These are phyloP conservation scores for Aspergillus nidulans DNA, from an alignment of 495 filamentous ascomycete species.

Conservation along the genomic window DNA sequence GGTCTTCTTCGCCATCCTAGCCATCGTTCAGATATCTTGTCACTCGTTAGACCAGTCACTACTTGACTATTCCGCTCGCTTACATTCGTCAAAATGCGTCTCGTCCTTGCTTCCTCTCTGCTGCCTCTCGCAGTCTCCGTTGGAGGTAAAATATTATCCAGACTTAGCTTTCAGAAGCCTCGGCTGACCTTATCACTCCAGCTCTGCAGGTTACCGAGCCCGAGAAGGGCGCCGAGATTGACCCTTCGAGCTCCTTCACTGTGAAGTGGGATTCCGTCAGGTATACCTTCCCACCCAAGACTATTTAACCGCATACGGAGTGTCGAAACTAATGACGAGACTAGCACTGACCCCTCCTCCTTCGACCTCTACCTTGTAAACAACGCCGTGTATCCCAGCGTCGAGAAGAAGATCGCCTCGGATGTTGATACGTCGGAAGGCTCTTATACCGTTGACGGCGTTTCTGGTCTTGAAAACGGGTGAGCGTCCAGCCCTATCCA, in stretches of 20 bases:
- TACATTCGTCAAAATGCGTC: conserved; percentile 1
- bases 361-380: conserved; percentile 39
- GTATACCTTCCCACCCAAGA: conserved; percentile 14
- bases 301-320: neutral
- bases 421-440: conserved; percentile 33
- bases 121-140: conserved; percentile 1
- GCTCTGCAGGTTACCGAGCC: conserved; percentile 34
- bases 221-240: conserved; percentile 25
- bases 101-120: neutral
- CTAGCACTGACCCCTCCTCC: conserved; percentile 31
- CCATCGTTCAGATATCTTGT: neutral
- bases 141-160: neutral
- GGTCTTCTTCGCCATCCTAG: neutral
- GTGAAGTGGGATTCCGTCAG: conserved; percentile 37
- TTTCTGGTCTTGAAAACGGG: conserved; percentile 25
- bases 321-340: neutral
- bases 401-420: conserved; percentile 43
- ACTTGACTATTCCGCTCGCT: neutral
- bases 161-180: neutral
- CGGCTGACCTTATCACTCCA: conserved; percentile 1
- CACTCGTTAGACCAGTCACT: neutral
- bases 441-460: conserved; percentile 26
- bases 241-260: conserved; percentile 24
- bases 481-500: conserved; percentile 12
- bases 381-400: conserved; percentile 33